A percentile compares a stretch with the other conserved stretches of the same genome.
phyloP scores from a whole-genome alignment of 345 rosid genomes.

The Eutrema yunnanense region DNA sequence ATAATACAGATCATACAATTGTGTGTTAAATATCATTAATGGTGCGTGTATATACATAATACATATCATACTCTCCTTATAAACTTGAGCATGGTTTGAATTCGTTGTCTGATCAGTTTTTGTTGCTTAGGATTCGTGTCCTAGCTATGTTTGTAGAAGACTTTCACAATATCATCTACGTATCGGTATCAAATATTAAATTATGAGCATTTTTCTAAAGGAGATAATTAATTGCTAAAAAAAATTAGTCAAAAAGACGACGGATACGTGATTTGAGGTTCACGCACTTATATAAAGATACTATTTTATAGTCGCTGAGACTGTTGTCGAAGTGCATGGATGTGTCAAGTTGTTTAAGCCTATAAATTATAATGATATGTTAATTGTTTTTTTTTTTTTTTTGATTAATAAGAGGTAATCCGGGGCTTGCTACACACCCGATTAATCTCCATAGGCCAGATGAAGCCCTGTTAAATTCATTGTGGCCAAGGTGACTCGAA shows the following conservation, averaged over 20 bases:
- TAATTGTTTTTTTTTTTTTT: no score
- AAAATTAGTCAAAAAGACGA: slow-evolving; percentile 3
- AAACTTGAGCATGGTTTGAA: not conserved
- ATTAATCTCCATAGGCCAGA: no score
- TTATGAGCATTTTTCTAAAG: not conserved
- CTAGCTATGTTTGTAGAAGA: not conserved
- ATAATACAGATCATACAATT: not conserved
- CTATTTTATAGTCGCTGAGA: slow-evolving; percentile 9
- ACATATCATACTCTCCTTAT: not conserved
- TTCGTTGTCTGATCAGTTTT: not conserved
- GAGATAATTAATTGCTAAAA: not conserved
- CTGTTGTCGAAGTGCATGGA: slow-evolving; percentile 7
- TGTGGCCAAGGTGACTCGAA: no score
- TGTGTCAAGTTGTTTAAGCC: not conserved
- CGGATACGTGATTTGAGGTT: slow-evolving; percentile 21
- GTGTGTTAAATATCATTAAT: not conserved
- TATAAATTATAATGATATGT: not conserved
- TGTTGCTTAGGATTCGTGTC: not conserved
- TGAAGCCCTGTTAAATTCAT: no score
- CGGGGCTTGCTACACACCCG: no score
- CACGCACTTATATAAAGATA: slow-evolving; percentile 17
- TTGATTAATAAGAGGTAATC: no score
- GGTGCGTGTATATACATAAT: no score
- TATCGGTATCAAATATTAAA: not conserved
- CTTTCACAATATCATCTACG: not conserved